phyloP scores from a whole-genome alignment of 1,139 yeast genomes.

The Chernovozyma sophiae-reginae region DNA sequence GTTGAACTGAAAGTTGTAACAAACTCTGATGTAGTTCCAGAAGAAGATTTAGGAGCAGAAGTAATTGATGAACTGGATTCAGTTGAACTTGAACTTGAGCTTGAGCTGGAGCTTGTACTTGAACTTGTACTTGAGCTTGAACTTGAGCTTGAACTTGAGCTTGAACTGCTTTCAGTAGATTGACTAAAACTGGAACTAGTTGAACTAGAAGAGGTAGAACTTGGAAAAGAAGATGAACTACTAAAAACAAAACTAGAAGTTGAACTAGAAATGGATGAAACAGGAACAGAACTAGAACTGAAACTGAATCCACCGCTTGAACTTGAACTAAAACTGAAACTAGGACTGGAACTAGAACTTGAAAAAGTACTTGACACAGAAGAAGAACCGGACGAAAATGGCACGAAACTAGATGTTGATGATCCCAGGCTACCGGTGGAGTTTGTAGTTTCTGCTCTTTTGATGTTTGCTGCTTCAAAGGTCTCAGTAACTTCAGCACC shows the following conservation, averaged over 20 bases:
- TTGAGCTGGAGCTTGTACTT: neutral
- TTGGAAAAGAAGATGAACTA: too few species aligned
- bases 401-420: neutral
- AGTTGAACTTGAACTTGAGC: neutral
- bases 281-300: too few species aligned
- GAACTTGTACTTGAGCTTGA: constrained; percentile 2
- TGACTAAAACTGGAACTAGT: too few species aligned
- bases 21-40: constrained; percentile 10
- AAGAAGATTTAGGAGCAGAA: neutral
- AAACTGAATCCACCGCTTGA: neutral
- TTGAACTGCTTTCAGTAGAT: neutral
- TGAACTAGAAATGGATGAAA: too few species aligned
- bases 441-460: constrained; percentile 1
- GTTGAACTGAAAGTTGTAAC: constrained; percentile 31
- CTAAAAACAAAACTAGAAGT: too few species aligned
- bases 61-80: neutral
- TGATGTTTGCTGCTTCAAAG: neutral
- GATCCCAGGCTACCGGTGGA: neutral
- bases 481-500: too few species aligned
- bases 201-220: too few species aligned
- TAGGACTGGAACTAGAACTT: neutral
- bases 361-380: neutral
- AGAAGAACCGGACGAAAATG: neutral
- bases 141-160: constrained; percentile 2
- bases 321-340: neutral